These are phyloP conservation scores for Samsoniella hepiali DNA, from an alignment of 2,329 filamentous ascomycete genomes.

Conservation along the genomic window DNA sequence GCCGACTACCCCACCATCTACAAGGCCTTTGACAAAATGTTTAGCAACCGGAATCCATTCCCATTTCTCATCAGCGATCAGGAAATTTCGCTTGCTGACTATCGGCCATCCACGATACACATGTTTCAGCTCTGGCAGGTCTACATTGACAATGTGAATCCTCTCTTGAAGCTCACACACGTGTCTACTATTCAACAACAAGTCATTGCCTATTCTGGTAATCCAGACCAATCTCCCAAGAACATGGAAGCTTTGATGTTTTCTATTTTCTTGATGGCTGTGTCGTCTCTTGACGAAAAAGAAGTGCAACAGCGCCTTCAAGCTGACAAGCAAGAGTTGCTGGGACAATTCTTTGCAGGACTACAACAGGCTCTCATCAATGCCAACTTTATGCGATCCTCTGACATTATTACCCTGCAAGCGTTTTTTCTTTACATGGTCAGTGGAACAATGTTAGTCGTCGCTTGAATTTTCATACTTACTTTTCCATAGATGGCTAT, in stretches of 20 bases:
- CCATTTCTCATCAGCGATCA: slow-evolving; percentile 53
- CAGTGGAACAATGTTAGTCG: not conserved
- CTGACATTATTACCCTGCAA: slow-evolving; percentile 63
- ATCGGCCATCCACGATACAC: slow-evolving; percentile 54
- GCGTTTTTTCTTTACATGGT: slow-evolving; percentile 66
- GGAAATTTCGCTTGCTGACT: slow-evolving; percentile 40
- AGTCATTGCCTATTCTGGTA: slow-evolving; percentile 59
- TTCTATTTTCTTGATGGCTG: slow-evolving; percentile 57
- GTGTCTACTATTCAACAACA: slow-evolving; percentile 62
- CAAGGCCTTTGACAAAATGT: slow-evolving; percentile 58
- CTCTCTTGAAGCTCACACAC: slow-evolving; percentile 65
- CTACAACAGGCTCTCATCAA: slow-evolving; percentile 64
- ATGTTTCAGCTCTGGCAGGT: slow-evolving; percentile 66
- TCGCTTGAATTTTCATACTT: not conserved
- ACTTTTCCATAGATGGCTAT: slow-evolving; percentile 38
- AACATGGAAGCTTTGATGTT: slow-evolving; percentile 67
- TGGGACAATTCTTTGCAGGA: slow-evolving; percentile 53
- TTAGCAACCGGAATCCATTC: slow-evolving; percentile 53
- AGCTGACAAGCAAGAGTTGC: slow-evolving; percentile 48
- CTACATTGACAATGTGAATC: slow-evolving; percentile 67
- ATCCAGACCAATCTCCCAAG: slow-evolving; percentile 51
- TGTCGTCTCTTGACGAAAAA: slow-evolving; percentile 55
- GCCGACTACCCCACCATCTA: slow-evolving; percentile 53
- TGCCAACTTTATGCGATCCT: slow-evolving; percentile 63
- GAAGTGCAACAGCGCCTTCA: slow-evolving; percentile 54